Percentiles rank a stretch among this genome's conserved stretches.
These are phyloP conservation scores for Articulospora tetracladia DNA, from an alignment of 495 filamentous ascomycete genomes.

Conservation along the genomic window DNA sequence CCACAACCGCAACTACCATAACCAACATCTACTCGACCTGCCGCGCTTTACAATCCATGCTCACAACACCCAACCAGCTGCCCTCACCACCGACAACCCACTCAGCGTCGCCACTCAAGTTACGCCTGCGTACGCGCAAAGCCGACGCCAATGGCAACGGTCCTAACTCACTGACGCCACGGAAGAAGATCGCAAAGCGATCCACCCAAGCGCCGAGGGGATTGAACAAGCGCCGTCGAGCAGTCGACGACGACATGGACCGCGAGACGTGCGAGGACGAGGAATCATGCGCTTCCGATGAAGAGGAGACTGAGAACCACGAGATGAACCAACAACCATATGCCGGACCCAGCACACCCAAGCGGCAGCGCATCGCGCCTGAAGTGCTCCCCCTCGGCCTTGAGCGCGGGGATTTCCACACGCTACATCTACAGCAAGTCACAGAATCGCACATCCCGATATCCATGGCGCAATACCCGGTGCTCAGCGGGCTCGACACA, in stretches of 20 bases:
- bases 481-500: slow-evolving; percentile 19
- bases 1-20: slow-evolving; percentile 51
- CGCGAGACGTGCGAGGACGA: slow-evolving; percentile 32
- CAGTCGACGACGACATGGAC: slow-evolving; percentile 47
- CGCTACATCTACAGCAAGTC: slow-evolving; percentile 37
- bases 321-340: not conserved
- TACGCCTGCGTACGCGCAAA: slow-evolving; percentile 37
- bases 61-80: slow-evolving; percentile 37
- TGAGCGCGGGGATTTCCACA: slow-evolving; percentile 60
- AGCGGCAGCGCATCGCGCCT: slow-evolving; percentile 61
- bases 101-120: slow-evolving; percentile 48
- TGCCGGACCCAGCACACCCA: slow-evolving; percentile 57
- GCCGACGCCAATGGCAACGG: slow-evolving; percentile 22
- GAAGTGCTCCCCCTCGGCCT: slow-evolving; percentile 66
- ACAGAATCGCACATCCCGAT: not conserved
- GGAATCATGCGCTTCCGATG: slow-evolving; percentile 31
- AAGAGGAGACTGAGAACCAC: slow-evolving; percentile 34
- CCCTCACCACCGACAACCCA: slow-evolving; percentile 39
- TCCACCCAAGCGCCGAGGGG: slow-evolving; percentile 41
- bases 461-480: not conserved
- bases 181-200: slow-evolving; percentile 48
- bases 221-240: slow-evolving; percentile 60
- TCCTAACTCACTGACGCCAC: too few relatives aligned
- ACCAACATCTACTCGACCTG: slow-evolving; percentile 64
- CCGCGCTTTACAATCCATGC: slow-evolving; percentile 66